Conservation (phyloP, 192 early-diverging fungal species). For the Diversispora epigaea region DNA sequence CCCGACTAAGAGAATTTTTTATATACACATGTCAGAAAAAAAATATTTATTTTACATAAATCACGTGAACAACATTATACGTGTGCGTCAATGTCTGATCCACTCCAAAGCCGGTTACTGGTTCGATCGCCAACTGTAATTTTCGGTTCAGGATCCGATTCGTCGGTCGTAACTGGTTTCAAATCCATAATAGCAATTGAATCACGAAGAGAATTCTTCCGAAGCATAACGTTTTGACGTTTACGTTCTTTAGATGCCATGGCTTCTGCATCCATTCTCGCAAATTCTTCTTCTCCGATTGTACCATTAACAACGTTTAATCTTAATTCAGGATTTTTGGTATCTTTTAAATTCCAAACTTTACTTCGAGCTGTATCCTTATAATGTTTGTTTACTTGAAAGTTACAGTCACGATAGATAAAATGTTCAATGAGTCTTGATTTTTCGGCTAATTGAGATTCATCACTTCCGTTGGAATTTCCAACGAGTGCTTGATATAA, state of each 20-base stretch:
- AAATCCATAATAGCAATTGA: conserved; percentile 11
- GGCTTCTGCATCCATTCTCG: conserved; percentile 7
- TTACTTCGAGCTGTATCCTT: conserved; percentile 13
- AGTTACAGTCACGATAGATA: conserved; percentile 10
- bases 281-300: conserved; percentile 11
- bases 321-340: conserved; percentile 16
- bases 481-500: conserved; percentile 1
- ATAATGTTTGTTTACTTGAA: conserved; percentile 11
- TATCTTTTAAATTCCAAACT: conserved; percentile 20
- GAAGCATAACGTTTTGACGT: conserved; percentile 6
- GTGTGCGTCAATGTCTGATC: neutral
- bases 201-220: conserved; percentile 10
- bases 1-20: too few species aligned
- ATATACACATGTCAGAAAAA: too few species aligned
- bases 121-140: neutral
- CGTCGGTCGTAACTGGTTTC: neutral
- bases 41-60: too few species aligned
- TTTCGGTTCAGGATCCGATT: neutral
- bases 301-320: neutral
- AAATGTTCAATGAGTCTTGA: conserved; percentile 2
- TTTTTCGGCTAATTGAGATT: conserved; percentile 3
- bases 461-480: neutral
- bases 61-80: too few species aligned
- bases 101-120: neutral
- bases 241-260: conserved; percentile 25